Percentiles rank a stretch among this genome's conserved stretches.
Conservation (phyloP, 805 yeast species). For the Ogataea philodendri region DNA sequence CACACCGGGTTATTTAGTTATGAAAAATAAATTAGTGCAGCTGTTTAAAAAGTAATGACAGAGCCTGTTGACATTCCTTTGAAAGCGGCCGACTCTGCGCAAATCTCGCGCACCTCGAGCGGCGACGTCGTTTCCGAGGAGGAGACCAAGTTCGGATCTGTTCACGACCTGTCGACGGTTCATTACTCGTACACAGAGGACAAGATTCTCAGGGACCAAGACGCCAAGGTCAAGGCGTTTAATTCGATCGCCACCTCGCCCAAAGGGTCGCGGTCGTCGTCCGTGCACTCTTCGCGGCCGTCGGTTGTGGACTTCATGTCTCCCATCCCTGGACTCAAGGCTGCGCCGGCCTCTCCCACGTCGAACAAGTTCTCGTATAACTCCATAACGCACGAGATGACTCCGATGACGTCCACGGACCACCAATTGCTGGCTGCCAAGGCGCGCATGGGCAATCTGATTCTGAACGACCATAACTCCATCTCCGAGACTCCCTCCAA, state of each 20-base stretch:
- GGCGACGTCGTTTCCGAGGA: conserved; percentile 5
- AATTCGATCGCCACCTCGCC: conserved; percentile 41
- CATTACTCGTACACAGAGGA: conserved; percentile 69
- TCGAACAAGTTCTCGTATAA: conserved; percentile 27
- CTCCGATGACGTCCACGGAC: conserved; percentile 14
- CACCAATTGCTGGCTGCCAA: conserved; percentile 18
- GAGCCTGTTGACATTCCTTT: conserved; percentile 4
- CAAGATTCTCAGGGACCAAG: conserved; percentile 59
- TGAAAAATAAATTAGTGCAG: too few species aligned
- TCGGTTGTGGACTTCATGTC: conserved; percentile 37
- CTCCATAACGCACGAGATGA: conserved; percentile 30
- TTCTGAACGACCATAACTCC: conserved; percentile 47
- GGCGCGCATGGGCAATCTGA: conserved; percentile 45
- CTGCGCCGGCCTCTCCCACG: conserved; percentile 15
- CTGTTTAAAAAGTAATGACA: conserved; percentile 4
- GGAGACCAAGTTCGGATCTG: conserved; percentile 11
- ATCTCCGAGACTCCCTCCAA: conserved; percentile 60
- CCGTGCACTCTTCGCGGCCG: conserved; percentile 29
- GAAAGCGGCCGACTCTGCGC: background rate
- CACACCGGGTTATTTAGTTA: too few species aligned
- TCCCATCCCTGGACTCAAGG: conserved; percentile 35
- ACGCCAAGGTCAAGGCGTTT: conserved; percentile 61
- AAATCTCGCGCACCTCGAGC: conserved; percentile 1
- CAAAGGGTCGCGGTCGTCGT: conserved; percentile 27
- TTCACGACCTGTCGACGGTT: conserved; percentile 32